Conservation (phyloP, 805 yeast genomes). For the Wickerhamomyces subpelliculosus region DNA sequence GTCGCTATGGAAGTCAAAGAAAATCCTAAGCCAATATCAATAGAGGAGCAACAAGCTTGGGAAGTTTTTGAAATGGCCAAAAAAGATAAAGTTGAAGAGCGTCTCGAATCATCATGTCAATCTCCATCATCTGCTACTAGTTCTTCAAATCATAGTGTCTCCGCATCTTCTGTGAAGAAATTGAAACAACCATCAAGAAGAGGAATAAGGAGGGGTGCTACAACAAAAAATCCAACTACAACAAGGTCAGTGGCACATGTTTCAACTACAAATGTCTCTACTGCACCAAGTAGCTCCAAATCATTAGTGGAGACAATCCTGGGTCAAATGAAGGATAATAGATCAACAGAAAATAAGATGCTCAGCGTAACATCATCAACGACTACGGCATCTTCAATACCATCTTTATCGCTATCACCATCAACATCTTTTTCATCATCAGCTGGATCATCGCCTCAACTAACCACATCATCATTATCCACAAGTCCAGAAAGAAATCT, state of each 20-base stretch:
- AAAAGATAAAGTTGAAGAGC: constrained; percentile 1
- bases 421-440: constrained; percentile 9
- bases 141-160: too few species aligned
- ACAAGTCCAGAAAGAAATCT: neutral
- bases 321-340: constrained; percentile 13
- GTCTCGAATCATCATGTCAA: neutral
- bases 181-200: constrained; percentile 18
- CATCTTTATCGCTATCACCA: neutral
- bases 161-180: too few species aligned
- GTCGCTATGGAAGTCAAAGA: constrained; percentile 9
- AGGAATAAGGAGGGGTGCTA: neutral
- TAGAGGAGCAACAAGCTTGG: constrained; percentile 20
- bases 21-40: constrained; percentile 6
- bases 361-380: too few species aligned
- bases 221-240: neutral
- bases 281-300: neutral
- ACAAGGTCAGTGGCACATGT: neutral
- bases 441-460: neutral
- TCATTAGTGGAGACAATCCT: constrained; percentile 14
- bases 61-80: constrained; percentile 15
- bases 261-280: neutral
- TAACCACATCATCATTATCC: neutral
- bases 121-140: neutral
- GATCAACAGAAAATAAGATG: constrained; percentile 1
- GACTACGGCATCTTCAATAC: neutral